Evolutionary conservation across 75 land plant species (phyloP).

Genomic region (Cupressus sempervirens): DNA sequence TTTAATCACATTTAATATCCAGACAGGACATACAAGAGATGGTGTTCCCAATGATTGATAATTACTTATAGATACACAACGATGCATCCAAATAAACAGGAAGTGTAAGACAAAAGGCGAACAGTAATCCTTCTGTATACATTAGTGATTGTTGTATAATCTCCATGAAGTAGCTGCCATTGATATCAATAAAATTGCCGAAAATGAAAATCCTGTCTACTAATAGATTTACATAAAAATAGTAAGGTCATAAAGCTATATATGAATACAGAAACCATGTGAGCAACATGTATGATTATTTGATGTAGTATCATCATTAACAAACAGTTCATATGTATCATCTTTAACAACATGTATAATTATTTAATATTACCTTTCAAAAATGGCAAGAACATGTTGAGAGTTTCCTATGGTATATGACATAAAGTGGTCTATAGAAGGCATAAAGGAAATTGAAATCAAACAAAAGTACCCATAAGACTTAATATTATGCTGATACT

Average conservation of each 20-base stretch:
- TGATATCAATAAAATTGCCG: neutral
- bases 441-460: neutral
- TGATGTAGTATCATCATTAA: neutral
- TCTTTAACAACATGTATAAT: neutral
- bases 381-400: neutral
- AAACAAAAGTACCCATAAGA: neutral
- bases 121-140: neutral
- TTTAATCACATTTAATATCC: too few species aligned
- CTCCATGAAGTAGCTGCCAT: neutral
- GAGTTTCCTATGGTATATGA: neutral
- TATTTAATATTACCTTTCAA: too few species aligned
- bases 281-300: neutral
- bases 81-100: neutral
- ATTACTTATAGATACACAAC: neutral
- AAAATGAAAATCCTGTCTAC: neutral
- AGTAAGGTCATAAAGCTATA: neutral
- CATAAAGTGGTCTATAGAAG: neutral
- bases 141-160: neutral
- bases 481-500: neutral
- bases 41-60: neutral
- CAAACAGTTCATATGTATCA: neutral
- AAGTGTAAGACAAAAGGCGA: neutral
- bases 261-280: neutral
- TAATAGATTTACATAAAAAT: too few species aligned
- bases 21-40: neutral